Conservation (phyloP, 768 basidiomycete species). For the Rhodotorula diobovata region DNA sequence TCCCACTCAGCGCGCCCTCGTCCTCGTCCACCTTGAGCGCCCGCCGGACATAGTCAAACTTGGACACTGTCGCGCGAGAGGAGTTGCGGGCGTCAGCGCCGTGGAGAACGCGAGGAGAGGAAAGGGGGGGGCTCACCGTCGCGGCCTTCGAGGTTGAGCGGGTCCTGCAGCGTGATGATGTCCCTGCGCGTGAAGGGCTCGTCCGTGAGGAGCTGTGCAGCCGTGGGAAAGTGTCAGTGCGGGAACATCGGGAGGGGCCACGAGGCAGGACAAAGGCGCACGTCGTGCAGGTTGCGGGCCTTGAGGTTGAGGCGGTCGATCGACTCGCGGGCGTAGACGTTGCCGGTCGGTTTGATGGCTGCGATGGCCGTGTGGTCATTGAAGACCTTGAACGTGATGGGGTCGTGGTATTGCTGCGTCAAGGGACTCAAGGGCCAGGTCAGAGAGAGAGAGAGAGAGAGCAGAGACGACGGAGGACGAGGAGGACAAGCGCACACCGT, state of each 20-base stretch:
- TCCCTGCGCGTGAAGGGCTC: constrained; percentile 82
- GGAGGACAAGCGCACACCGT: too few species aligned
- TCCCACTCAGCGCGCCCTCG: constrained; percentile 44
- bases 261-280: neutral
- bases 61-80: constrained; percentile 45
- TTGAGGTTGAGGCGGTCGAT: constrained; percentile 57
- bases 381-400: constrained; percentile 96
- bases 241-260: too few species aligned
- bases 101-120: neutral
- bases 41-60: constrained; percentile 51
- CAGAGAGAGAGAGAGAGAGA: neutral
- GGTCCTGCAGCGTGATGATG: constrained; percentile 86
- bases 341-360: constrained; percentile 80
- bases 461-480: neutral
- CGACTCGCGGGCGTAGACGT: constrained; percentile 85
- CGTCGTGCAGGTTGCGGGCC: constrained; percentile 58
- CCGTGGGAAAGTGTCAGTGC: neutral
- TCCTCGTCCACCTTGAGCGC: constrained; percentile 42
- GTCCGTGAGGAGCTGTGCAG: constrained; percentile 65
- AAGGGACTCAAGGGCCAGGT: constrained; percentile 46
- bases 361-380: constrained; percentile 93
- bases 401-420: constrained; percentile 68
- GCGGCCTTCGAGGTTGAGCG: constrained; percentile 25
- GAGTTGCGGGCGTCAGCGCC: too few species aligned
- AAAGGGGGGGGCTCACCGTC: constrained; percentile 8